Base-by-base conservation (phyloP, 306 rosid species). In the Cicer judaicum region DNA sequence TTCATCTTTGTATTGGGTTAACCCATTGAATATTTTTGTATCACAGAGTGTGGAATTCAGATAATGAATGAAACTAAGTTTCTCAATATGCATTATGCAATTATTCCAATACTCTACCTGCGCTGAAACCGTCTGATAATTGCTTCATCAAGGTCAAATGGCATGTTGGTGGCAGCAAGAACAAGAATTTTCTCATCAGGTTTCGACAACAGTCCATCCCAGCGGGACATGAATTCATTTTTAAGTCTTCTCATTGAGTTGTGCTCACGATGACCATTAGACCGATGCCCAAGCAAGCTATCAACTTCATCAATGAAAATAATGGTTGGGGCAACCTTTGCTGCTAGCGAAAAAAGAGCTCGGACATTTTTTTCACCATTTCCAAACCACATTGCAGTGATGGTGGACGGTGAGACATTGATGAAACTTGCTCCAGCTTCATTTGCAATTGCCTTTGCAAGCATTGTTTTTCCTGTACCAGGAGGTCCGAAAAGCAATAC, bases 71-170 rank as follows among this genome's bases (percentile, higher is more conserved):
- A 29, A 29, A 29, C 36, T 3, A 29, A 29, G 36, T 29, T 29
- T 29, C 36, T 29, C 36, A 29, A 4, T 29, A 29, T 29, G 36
- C 36, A 29, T 29, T 29, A 29, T 29, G 36, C 5, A 29, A 29
- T 29, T 29, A 29, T 3, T 29, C 36, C 36, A 29, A 3, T 29
- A 29, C 5, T 29, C 39, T 83, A 89, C 97, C 97, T 89, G 73
- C 91, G 87, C 79, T 91, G 89, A 34, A 89, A 91, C 71, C 97
- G 90, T 80, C 97, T 83, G 52, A 91, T 86, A 80, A 91, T 86
- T 43, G 97, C 97, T 78, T 91, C 97, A 84, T 91, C 97, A 61
- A 91, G 95, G 79, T 89, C 95, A 81, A 91, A 89, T 72, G 97
- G 97, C 79, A 92, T 89, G 80, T 91, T 91, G 77, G 97, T 91